Evolutionary conservation across 805 yeast genomes (phyloP), one percentile per base, ranked within the genome.

Genomic region (Lachancea meyersii): DNA sequence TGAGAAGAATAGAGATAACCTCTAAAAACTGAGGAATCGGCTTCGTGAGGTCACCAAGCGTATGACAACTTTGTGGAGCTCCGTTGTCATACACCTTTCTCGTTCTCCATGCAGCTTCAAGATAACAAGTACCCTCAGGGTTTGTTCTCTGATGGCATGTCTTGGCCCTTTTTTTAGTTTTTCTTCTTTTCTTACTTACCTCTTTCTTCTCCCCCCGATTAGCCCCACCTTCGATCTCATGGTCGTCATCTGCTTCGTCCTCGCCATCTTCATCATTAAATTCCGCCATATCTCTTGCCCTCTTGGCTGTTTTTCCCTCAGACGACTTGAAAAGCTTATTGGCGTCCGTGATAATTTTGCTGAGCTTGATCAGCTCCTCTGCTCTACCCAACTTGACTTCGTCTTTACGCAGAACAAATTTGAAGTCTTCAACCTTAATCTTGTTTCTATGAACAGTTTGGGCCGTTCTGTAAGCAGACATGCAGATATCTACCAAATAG

Each of bases 361-460:
- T 82, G 52, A 80, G 61, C 17, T 70, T 64, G 41, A 80, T 68
- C 50, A 83, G 67, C 54, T 82, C 86, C 47, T 77, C 77, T 1
- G 82, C 75, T 61, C 91, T 76, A 2, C 86, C 86, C 11, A 81
- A 68, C 54, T 83, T 83, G 11, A 74, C 65, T 2, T 80, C 77
- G 53, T 83, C 91, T 42, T 72, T 72, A 35, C 88, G 64, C 40
- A 84, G 60, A 0, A 82, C 85, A 60, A 81, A 83, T 57, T 76
- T 78, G 63, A 83, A 77, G 54, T 83, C 89, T 33, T 82, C 88
- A 14, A 82, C 77, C 49, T 77, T 79, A 49, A 83, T 71, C 60
- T 82, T 83, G 47, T 70, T 76, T 30, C 87, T 66, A 10, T 67
- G 66, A 1, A 79, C 72, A 3, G 75, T 70, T 31, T 71, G 64